Base-by-base conservation (phyloP, 108 stramenopile species). In the Chaetoceros muelleri region DNA sequence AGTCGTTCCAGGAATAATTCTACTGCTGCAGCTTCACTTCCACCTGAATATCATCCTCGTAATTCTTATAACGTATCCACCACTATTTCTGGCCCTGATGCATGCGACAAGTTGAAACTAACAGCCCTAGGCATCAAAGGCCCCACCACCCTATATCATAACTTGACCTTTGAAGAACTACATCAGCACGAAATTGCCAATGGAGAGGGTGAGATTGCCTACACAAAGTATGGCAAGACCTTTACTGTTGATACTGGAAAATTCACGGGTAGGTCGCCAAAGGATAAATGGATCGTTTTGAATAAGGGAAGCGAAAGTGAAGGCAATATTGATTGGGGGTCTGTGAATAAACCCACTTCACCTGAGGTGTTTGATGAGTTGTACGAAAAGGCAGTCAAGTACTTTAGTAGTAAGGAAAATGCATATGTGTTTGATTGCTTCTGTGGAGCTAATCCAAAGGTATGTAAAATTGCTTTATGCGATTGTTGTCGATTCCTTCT, bases 221-320 rank as follows among this genome's bases (percentile, higher is more conserved):
- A 72, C 8, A 79, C 87, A 8, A 85, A 84, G 52, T 79, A 84
- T 52, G 94, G 94, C 21, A 87, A 90, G 44, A 94, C 95, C 19
- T 93, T 96, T 61, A 71, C 82, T 28, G 95, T 98, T 29, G 92
- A 95, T 62, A 98, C 97, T 16, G 97, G 97, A 28, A 95, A 95
- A 63, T 98, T 91, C 77, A 98, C 97, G 21, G 97, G 97, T 47
- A 91, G 97, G 19, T 90, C 88, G 40, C 97, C 97, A 55, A 93
- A 90, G 78, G 97, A 98, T 75, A 94, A 94, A 74, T 98, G 79
- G 76, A 71, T 90, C 44, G 94, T 95, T 29, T 61, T 65, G 30
- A 87, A 87, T 59, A 63, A 64, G 25, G 86, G 87, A 46, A 64
- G 61, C 10, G 80, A 90, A 52, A 68, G 70, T 27, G 89, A 71